Evolutionary conservation across 257 asterid genomes (phyloP).

Genomic region (Solanum clarkiae): DNA sequence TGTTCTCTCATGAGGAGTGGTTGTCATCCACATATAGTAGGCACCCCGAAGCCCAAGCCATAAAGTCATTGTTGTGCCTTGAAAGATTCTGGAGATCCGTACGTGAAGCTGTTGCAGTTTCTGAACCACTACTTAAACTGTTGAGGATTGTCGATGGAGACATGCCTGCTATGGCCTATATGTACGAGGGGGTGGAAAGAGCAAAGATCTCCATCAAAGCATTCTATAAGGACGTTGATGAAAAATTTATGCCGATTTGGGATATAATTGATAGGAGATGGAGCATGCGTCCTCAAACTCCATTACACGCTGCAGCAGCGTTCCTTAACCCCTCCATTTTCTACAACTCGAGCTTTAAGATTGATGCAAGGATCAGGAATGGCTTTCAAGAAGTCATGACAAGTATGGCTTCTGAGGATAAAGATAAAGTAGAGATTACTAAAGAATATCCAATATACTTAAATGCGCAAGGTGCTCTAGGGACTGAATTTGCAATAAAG

Average conservation of each 20-base stretch:
- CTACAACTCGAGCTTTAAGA: slow-evolving; percentile 17
- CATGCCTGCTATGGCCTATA: slow-evolving; percentile 34
- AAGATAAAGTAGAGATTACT: slow-evolving; percentile 27
- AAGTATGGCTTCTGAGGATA: slow-evolving; percentile 20
- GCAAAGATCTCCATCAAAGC: slow-evolving; percentile 27
- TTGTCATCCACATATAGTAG: slow-evolving; percentile 11
- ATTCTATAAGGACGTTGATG: slow-evolving; percentile 20
- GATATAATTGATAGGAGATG: slow-evolving; percentile 33
- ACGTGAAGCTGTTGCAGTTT: slow-evolving; percentile 17
- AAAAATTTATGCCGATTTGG: slow-evolving; percentile 23
- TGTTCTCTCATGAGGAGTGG: slow-evolving; percentile 26
- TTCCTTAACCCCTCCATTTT: slow-evolving; percentile 39
- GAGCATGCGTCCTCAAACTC: slow-evolving; percentile 23
- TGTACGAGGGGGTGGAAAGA: slow-evolving; percentile 30
- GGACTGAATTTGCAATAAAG: slow-evolving; percentile 33
- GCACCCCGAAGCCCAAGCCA: slow-evolving; percentile 12
- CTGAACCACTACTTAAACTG: slow-evolving; percentile 27
- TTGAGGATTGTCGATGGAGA: slow-evolving; percentile 30
- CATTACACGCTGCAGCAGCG: slow-evolving; percentile 29
- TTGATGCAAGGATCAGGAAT: slow-evolving; percentile 27
- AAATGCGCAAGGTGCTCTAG: slow-evolving; percentile 33
- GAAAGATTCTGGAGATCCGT: slow-evolving; percentile 29
- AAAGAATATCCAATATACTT: slow-evolving; percentile 26
- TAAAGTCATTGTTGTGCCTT: slow-evolving; percentile 12
- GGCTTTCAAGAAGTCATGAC: slow-evolving; percentile 41